Evolutionary conservation across 1,139 yeast species (phyloP).

Genomic region (Geotrichum candidum): DNA sequence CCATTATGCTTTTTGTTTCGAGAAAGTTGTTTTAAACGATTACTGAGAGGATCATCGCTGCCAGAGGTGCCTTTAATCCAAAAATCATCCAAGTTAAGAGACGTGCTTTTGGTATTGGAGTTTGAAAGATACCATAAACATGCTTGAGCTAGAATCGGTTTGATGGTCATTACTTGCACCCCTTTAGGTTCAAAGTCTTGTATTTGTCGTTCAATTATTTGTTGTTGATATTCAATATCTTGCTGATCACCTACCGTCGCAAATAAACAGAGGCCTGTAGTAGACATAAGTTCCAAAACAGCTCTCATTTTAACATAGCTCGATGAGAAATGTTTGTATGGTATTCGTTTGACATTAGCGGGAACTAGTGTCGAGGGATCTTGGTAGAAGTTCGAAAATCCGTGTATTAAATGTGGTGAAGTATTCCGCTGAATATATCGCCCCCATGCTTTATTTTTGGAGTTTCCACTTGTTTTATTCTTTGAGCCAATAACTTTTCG

Average conservation of each 20-base stretch:
- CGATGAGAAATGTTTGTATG: slow-evolving; percentile 8
- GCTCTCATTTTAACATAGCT: slow-evolving; percentile 10
- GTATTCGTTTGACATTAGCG: slow-evolving; percentile 3
- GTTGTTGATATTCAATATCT: not conserved
- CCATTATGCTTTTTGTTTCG: not conserved
- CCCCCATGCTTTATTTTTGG: slow-evolving; percentile 3
- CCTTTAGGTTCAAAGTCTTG: slow-evolving; percentile 1
- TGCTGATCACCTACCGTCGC: slow-evolving; percentile 3
- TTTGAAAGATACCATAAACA: slow-evolving; percentile 13
- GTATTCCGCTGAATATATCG: slow-evolving; percentile 7
- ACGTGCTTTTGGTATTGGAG: not conserved
- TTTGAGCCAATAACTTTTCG: not conserved
- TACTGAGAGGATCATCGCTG: slow-evolving; percentile 3
- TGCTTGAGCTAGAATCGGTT: slow-evolving; percentile 13
- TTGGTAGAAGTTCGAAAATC: not conserved
- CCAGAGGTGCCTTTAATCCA: slow-evolving; percentile 11
- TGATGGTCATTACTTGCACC: slow-evolving; percentile 7
- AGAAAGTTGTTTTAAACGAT: not conserved
- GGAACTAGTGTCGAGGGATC: not conserved
- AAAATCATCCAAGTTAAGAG: slow-evolving; percentile 10
- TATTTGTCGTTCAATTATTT: not conserved
- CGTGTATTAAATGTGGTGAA: slow-evolving; percentile 2
- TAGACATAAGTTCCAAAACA: slow-evolving; percentile 1
- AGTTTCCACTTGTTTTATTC: not conserved
- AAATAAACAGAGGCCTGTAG: slow-evolving; percentile 10